Percentiles rank a stretch among this genome's conserved stretches.
Conservation (phyloP, 2,329 filamentous ascomycete species). For the Camillea tinctor region DNA sequence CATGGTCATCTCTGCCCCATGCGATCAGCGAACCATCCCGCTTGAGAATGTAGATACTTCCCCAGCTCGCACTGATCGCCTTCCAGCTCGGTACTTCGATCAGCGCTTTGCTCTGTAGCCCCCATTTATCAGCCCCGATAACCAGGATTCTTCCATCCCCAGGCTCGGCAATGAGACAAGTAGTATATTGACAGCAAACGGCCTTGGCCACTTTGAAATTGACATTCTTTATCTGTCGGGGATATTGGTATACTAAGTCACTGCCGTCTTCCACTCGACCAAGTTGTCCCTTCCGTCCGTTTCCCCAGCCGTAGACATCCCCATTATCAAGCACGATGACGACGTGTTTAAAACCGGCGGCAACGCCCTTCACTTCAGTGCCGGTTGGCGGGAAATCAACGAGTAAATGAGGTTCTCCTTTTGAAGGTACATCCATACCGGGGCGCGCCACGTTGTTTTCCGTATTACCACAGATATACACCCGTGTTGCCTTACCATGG, state of each 20-base stretch:
- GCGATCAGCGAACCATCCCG: constrained; percentile 59
- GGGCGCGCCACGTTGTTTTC: constrained; percentile 17
- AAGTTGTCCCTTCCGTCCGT: constrained; percentile 79
- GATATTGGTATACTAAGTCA: constrained; percentile 45
- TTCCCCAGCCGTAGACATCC: constrained; percentile 84
- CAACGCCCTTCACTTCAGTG: constrained; percentile 60
- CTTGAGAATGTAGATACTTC: constrained; percentile 70
- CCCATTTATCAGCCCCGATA: constrained; percentile 75
- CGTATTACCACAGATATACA: constrained; percentile 67
- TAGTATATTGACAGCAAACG: constrained; percentile 83
- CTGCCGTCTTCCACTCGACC: constrained; percentile 44
- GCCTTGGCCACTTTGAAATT: constrained; percentile 64
- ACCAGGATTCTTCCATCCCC: constrained; percentile 60
- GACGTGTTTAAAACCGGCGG: constrained; percentile 76
- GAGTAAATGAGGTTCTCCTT: constrained; percentile 40
- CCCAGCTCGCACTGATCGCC: constrained; percentile 77
- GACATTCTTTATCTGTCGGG: constrained; percentile 58
- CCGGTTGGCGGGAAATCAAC: constrained; percentile 62
- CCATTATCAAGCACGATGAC: constrained; percentile 73
- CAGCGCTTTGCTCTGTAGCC: constrained; percentile 59
- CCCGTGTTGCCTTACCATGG: constrained; percentile 40
- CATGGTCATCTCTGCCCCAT: constrained; percentile 86
- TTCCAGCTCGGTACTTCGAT: constrained; percentile 55
- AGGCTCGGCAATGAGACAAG: constrained; percentile 62
- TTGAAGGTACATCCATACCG: constrained; percentile 49